These are phyloP conservation scores for Pythium myriotylum DNA, from an alignment of 352 stramenopile species.

Conservation along the genomic window DNA sequence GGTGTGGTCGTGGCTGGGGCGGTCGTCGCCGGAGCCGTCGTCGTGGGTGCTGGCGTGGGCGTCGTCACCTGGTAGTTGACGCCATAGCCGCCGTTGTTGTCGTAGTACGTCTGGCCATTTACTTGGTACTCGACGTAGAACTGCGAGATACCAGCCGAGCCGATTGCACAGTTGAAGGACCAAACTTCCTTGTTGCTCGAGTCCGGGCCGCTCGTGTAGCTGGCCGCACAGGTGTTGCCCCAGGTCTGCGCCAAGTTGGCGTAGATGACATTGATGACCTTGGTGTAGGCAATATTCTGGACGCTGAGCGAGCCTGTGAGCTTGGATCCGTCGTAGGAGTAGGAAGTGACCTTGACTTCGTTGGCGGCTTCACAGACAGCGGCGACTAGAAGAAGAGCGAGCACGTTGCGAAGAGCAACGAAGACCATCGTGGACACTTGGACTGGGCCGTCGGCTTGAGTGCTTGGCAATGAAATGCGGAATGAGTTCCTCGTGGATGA, in stretches of 20 bases:
- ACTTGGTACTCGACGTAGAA: slow-evolving; percentile 35
- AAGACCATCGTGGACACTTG: slow-evolving; percentile 18
- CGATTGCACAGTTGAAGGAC: slow-evolving; percentile 27
- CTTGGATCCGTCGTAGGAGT: slow-evolving; percentile 11
- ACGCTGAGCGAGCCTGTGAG: slow-evolving; percentile 8
- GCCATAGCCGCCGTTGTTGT: slow-evolving; percentile 28
- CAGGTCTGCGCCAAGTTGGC: slow-evolving; percentile 2
- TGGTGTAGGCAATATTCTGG: slow-evolving; percentile 8
- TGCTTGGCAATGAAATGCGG: no score
- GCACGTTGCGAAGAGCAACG: slow-evolving; percentile 20
- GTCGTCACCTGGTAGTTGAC: slow-evolving; percentile 24
- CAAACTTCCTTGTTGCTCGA: slow-evolving; percentile 24
- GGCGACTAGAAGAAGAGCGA: slow-evolving; percentile 14
- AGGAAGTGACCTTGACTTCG: slow-evolving; percentile 26
- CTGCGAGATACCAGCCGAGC: slow-evolving; percentile 19
- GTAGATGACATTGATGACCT: slow-evolving; percentile 11
- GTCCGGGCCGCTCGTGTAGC: slow-evolving; percentile 25
- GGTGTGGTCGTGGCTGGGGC: no score
- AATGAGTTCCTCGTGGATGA: no score
- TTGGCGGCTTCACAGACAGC: slow-evolving; percentile 19
- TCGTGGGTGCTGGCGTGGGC: background rate
- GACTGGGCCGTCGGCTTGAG: no score
- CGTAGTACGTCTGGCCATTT: slow-evolving; percentile 29
- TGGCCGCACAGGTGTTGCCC: slow-evolving; percentile 24
- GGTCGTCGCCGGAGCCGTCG: no score